Evolutionary conservation across 2,329 filamentous ascomycete species (phyloP).

Genomic region (Penicillium sp.): DNA sequence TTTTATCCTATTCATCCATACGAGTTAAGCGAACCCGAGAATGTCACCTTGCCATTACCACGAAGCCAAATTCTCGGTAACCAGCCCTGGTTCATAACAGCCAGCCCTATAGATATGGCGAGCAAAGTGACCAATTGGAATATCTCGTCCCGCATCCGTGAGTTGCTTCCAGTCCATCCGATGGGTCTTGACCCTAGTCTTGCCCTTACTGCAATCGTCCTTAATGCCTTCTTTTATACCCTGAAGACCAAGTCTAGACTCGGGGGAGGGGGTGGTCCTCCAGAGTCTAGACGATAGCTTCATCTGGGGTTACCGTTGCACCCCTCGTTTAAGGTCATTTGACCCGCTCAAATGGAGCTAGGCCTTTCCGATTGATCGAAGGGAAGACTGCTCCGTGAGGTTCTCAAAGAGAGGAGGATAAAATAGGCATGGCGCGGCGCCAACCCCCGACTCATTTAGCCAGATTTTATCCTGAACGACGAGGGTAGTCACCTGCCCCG

Average conservation of each 20-base stretch:
- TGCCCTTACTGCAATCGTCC: neutral
- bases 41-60: slow-evolving; percentile 1
- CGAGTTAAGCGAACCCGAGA: neutral
- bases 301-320: neutral
- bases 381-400: neutral
- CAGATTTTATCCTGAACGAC: neutral
- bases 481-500: neutral
- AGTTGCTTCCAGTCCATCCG: neutral
- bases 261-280: too few relatives aligned
- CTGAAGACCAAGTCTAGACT: neutral
- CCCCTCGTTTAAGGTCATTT: neutral
- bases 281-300: neutral
- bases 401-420: neutral
- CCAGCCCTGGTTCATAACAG: neutral
- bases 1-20: neutral
- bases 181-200: neutral
- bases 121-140: neutral
- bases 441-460: neutral
- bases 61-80: neutral
- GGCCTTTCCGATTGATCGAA: neutral
- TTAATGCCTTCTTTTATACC: neutral
- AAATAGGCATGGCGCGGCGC: neutral
- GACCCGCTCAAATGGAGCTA: neutral
- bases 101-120: neutral
- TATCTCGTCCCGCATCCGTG: neutral